Percentiles rank a stretch among this genome's conserved stretches.
Evolutionary conservation across 2,329 filamentous ascomycete genomes (phyloP).

Genomic region (Neopestalotiopsis rosae): DNA sequence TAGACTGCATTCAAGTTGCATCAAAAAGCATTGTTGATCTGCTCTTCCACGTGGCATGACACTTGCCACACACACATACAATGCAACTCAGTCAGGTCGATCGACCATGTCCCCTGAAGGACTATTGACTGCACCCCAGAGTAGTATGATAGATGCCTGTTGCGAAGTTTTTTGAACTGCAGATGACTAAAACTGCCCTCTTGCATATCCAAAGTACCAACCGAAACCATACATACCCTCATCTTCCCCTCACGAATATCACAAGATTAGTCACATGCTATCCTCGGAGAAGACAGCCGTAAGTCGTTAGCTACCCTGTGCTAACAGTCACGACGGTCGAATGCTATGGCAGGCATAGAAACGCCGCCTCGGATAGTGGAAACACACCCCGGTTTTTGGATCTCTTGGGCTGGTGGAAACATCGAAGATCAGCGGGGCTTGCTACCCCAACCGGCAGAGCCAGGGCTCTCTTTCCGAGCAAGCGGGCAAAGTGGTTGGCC

Average conservation of each 20-base stretch:
- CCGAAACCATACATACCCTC: neutral
- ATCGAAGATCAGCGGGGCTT: neutral
- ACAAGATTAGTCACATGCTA: neutral
- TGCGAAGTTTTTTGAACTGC: neutral
- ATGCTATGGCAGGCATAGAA: neutral
- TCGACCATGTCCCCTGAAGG: neutral
- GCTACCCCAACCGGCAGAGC: neutral
- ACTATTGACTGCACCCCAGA: neutral
- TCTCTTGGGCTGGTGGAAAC: neutral
- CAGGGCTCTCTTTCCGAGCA: neutral
- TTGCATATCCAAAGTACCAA: neutral
- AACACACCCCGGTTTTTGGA: constrained; percentile 1
- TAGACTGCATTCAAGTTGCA: neutral
- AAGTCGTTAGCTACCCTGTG: neutral
- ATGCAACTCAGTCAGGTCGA: neutral
- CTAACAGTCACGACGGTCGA: neutral
- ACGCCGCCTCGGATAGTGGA: neutral
- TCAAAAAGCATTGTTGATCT: neutral
- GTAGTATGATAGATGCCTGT: neutral
- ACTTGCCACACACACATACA: neutral
- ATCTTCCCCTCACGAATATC: neutral
- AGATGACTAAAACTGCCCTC: neutral
- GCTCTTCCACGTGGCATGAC: neutral
- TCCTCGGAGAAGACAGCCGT: neutral
- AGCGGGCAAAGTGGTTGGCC: neutral